Evolutionary conservation across 805 yeast genomes (phyloP), one percentile per base, ranked within the genome.

Genomic region (Candida jianshihensis): DNA sequence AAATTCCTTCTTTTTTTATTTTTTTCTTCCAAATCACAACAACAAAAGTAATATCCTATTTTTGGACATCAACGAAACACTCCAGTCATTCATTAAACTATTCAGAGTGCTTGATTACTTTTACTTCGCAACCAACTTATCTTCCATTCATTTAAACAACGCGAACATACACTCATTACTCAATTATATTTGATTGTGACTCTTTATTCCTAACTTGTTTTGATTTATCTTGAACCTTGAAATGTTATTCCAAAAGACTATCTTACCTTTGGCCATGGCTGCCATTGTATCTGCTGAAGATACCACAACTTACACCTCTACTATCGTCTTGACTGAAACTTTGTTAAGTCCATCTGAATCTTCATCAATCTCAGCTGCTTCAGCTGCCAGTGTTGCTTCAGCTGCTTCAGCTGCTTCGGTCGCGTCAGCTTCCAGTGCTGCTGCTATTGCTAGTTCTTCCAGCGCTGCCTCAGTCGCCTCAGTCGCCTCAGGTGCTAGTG

Each of bases 231-330:
- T n/a, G n/a, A 21, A 21, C 9, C 13, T 29, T 32, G 33, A 31
- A 46, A 51, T 53, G 55, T 42, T 44, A 36, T 39, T 50, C 41
- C 42, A 46, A 40, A 46, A 44, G 29, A 17, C 41, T 28, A 30
- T 46, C 17, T 20, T 44, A 19, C 47, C 50, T 17, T 39, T 61
- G 13, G 49, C 54, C 29, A 43, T 51, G 31, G 47, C 64, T 30
- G 49, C 64, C 13, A 21, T 21, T 30, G 54, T 57, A 25, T 60
- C 64, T 31, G 54, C 59, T 13, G 60, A 62, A 26, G 54, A 53
- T 17, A 53, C 63, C 5, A 54, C 59, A 10, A 52, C 60, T 30
- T 59, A 57, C 24, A 65, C 64, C 38, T 68, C 71, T 27, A 58
- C 67, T 31, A 58, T 61, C 33, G 55, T 63, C 38, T 41, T 54